Base-by-base conservation (phyloP, 257 asterid genomes). In the Hygrophila difformis region DNA sequence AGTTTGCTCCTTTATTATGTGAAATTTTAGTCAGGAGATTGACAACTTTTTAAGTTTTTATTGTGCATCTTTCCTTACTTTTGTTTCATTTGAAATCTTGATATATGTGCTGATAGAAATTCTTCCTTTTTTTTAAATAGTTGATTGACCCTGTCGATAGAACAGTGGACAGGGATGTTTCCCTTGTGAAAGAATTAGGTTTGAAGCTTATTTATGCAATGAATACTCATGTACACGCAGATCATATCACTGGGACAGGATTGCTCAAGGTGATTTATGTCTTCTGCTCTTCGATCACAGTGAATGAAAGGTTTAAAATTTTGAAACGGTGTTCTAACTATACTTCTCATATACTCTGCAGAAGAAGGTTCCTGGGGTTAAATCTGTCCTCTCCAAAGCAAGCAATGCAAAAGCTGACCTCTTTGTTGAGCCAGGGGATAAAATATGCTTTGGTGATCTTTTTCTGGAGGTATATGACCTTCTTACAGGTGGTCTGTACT, bases 181-280 rank as follows among this genome's bases (percentile, higher is more conserved):
- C 95, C 56, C 79, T 91, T 40, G 77, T 80, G 55, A 77, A 86
- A 53, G 98, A 91, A 54, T 61, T 91, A 64, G 95, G 94, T 19
- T 69, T 91, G 79, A 91, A 76, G 66, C 84, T 91, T 59, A 44
- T 86, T 24, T 86, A 86, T 63, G 98, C 95, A 8, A 75, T 91
- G 73, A 91, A 86, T 69, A 91, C 98, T 46, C 98, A 91, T 61
- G 98, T 78, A 13, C 98, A 91, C 55, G 98, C 98, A 11, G 98
- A 91, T 74, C 98, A 91, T 49, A 79, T 82, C 43, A 91, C 98
- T 39, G 95, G 98, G 29, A 65, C 93, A 38, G 98, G 98, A 38
- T 70, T 80, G 68, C 77, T 91, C 28, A 91, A 91, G 98, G 98
- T 80, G 12, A 9, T 33, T 0, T 10, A 6, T 33, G 37, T 9